These are phyloP conservation scores for Venturia aucupariae DNA, from an alignment of 2,329 filamentous ascomycete species.

Conservation along the genomic window DNA sequence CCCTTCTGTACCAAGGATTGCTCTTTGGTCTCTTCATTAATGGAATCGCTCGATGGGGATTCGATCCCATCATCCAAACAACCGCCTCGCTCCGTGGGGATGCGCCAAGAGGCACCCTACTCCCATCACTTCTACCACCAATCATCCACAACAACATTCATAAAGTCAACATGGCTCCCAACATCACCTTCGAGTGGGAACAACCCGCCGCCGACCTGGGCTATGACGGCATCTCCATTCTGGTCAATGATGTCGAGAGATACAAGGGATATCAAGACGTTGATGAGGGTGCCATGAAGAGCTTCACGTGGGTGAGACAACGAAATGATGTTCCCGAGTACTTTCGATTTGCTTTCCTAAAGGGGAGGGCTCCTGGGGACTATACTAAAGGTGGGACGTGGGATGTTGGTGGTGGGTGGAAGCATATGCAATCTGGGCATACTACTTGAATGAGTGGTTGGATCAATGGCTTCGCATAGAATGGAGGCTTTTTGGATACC, in stretches of 20 bases:
- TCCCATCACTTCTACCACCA: constrained; percentile 40
- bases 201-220: constrained; percentile 12
- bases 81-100: constrained; percentile 56
- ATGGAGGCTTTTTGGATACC: background rate
- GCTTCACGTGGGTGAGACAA: constrained; percentile 53
- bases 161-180: constrained; percentile 30
- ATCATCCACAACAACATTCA: constrained; percentile 36
- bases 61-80: constrained; percentile 80
- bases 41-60: constrained; percentile 88
- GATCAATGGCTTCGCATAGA: background rate
- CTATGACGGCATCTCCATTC: constrained; percentile 67
- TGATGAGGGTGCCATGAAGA: constrained; percentile 30
- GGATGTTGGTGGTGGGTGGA: constrained; percentile 56
- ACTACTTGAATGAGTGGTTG: background rate
- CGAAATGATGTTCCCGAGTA: constrained; percentile 49
- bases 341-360: constrained; percentile 68
- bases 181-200: constrained; percentile 56
- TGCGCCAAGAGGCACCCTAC: constrained; percentile 44
- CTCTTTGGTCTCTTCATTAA: constrained; percentile 89
- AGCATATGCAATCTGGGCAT: constrained; percentile 50
- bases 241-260: constrained; percentile 80
- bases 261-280: constrained; percentile 61
- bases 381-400: constrained; percentile 70
- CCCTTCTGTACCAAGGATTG: constrained; percentile 79
- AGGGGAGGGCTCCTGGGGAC: constrained; percentile 54